These are phyloP conservation scores for Aschersonia sp. DNA, from an alignment of 2,329 filamentous ascomycete species.

Conservation along the genomic window DNA sequence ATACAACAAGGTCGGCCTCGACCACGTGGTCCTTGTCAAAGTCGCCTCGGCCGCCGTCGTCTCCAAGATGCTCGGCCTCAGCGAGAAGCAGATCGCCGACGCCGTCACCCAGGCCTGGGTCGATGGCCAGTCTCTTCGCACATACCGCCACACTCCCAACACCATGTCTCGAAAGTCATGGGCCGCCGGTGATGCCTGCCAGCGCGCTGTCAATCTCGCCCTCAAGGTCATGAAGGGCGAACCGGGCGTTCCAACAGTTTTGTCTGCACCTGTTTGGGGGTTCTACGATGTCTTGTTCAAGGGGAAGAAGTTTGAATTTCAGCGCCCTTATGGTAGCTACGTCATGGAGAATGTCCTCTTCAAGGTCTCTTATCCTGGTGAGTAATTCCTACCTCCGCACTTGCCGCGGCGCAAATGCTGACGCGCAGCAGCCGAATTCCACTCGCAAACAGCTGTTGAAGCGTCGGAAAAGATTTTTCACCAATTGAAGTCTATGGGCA, in stretches of 20 bases:
- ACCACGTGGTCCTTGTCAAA: conserved; percentile 97
- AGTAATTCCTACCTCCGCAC: conserved; percentile 13
- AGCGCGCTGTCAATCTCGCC: conserved; percentile 81
- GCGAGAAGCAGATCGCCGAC: conserved; percentile 81
- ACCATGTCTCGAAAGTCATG: conserved; percentile 99
- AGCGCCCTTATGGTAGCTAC: conserved; percentile 91
- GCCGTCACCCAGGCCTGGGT: conserved; percentile 96
- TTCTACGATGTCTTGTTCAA: conserved; percentile 99
- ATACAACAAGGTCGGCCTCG: conserved; percentile 95
- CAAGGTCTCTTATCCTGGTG: conserved; percentile 97
- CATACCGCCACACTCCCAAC: conserved; percentile 94
- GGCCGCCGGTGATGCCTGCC: conserved; percentile 96
- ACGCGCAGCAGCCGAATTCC: conserved; percentile 64
- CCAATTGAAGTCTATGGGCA: conserved; percentile 70
- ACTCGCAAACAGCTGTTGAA: conserved; percentile 96
- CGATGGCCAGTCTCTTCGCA: conserved; percentile 88
- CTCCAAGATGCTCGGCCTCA: conserved; percentile 85
- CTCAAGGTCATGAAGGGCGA: conserved; percentile 88
- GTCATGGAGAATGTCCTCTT: conserved; percentile 99
- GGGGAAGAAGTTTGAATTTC: conserved; percentile 91
- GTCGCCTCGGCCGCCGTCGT: conserved; percentile 90
- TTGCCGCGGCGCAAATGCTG: background rate
- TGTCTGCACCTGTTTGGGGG: conserved; percentile 87
- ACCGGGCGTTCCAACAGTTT: conserved; percentile 77
- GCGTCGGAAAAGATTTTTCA: conserved; percentile 78